Evolutionary conservation across 1,284 basidiomycete genomes (phyloP).

Genomic region (Singerocomus inundabilis): DNA sequence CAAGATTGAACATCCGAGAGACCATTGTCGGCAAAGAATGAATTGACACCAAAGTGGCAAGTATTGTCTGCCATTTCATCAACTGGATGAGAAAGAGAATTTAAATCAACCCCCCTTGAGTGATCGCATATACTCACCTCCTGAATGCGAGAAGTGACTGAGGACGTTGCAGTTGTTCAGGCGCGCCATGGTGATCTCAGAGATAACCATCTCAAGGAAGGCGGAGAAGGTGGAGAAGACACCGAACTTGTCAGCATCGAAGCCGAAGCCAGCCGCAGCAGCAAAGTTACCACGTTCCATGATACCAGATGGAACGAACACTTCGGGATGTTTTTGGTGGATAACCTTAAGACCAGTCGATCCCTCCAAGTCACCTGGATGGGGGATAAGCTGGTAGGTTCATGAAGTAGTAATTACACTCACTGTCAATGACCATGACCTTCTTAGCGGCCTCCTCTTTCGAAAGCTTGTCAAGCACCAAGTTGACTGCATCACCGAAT

Average conservation of each 20-base stretch:
- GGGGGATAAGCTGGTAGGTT: conserved; percentile 1
- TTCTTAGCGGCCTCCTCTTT: conserved; percentile 77
- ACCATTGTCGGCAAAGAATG: conserved; percentile 83
- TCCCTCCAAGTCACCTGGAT: conserved; percentile 73
- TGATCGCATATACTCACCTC: conserved; percentile 46
- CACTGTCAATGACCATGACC: conserved; percentile 84
- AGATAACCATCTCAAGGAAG: conserved; percentile 85
- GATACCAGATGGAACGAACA: conserved; percentile 80
- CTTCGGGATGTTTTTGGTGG: conserved; percentile 84
- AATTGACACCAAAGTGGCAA: conserved; percentile 81
- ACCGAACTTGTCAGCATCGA: conserved; percentile 69
- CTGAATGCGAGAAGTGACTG: conserved; percentile 85
- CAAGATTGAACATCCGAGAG: conserved; percentile 73
- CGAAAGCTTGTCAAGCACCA: conserved; percentile 68
- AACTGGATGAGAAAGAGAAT: conserved; percentile 36
- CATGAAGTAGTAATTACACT: conserved; percentile 23
- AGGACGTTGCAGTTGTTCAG: conserved; percentile 84
- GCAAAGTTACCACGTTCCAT: conserved; percentile 84
- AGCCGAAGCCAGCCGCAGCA: conserved; percentile 84
- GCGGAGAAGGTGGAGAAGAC: conserved; percentile 87
- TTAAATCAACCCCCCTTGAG: neutral
- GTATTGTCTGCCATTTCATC: conserved; percentile 87
- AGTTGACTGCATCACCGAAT: conserved; percentile 80
- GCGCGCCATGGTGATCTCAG: conserved; percentile 87
- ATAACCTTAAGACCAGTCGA: conserved; percentile 84